phyloP scores from a whole-genome alignment of 2,329 filamentous ascomycete genomes.

The Pseudogymnoascus destructans region DNA sequence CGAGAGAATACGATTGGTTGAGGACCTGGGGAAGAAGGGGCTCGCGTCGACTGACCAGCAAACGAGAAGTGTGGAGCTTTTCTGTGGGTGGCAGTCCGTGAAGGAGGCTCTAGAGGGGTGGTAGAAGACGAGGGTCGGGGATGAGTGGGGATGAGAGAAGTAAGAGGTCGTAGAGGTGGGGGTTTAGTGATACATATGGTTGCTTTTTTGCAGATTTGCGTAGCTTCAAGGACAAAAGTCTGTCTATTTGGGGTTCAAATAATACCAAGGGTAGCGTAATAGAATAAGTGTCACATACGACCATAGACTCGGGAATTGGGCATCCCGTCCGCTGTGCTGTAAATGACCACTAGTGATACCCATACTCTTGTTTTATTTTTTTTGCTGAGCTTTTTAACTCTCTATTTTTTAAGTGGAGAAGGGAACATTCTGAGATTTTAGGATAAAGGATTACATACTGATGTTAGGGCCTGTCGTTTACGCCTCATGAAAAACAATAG shows the following conservation, averaged over 20 bases:
- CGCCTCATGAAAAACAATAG: too few relatives aligned
- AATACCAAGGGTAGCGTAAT: not conserved
- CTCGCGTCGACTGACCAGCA: not conserved
- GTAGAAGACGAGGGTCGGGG: not conserved
- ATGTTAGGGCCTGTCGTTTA: too few relatives aligned
- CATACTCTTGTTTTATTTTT: too few relatives aligned
- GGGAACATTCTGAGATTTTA: too few relatives aligned
- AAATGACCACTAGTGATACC: too few relatives aligned
- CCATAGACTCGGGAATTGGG: constrained; percentile 13
- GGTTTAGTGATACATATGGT: not conserved
- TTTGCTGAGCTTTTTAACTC: too few relatives aligned
- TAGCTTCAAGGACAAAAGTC: not conserved
- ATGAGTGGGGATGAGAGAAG: not conserved
- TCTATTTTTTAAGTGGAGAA: too few relatives aligned
- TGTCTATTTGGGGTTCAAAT: not conserved
- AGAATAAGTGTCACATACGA: not conserved
- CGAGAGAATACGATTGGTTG: not conserved
- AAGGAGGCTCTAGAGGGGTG: not conserved
- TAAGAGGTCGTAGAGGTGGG: not conserved
- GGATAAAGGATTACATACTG: too few relatives aligned
- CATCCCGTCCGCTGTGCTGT: too few relatives aligned
- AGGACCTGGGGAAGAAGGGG: not conserved
- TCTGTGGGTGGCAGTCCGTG: not conserved
- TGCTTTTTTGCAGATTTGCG: not conserved
- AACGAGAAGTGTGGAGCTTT: not conserved